phyloP scores from a whole-genome alignment of 129 eudicot genomes.

The Helichrysum umbraculigerum region DNA sequence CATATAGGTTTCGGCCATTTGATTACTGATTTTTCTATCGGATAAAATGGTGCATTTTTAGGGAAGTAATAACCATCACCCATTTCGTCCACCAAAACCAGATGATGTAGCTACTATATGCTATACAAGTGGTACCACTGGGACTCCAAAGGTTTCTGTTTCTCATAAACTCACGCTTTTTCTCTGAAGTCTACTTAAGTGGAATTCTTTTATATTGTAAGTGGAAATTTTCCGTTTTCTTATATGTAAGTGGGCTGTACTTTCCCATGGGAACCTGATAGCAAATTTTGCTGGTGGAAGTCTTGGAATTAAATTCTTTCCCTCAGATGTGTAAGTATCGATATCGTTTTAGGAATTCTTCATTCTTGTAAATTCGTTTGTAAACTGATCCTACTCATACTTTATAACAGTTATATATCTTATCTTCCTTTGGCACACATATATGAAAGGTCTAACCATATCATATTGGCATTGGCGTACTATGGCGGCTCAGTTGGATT shows the following conservation, averaged over 20 bases:
- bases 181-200: too few relatives aligned
- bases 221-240: too few relatives aligned
- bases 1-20: not conserved
- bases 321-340: constrained; percentile 73
- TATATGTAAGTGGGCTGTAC: constrained; percentile 69
- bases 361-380: constrained; percentile 9
- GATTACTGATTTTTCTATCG: constrained; percentile 7
- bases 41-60: constrained; percentile 28
- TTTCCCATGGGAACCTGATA: constrained; percentile 77
- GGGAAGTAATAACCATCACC: constrained; percentile 60
- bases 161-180: too few relatives aligned
- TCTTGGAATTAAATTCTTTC: constrained; percentile 43
- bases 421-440: constrained; percentile 92
- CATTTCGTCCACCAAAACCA: constrained; percentile 70
- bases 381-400: constrained; percentile 10
- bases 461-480: constrained; percentile 42
- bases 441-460: constrained; percentile 64
- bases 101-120: constrained; percentile 76
- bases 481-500: constrained; percentile 77
- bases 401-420: constrained; percentile 61
- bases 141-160: too few relatives aligned
- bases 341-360: not conserved
- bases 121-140: too few relatives aligned
- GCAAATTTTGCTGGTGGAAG: constrained; percentile 67
- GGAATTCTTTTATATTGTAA: too few relatives aligned